Base-by-base conservation (phyloP, 441 rosid genomes). In the Pelargonium citronellum region DNA sequence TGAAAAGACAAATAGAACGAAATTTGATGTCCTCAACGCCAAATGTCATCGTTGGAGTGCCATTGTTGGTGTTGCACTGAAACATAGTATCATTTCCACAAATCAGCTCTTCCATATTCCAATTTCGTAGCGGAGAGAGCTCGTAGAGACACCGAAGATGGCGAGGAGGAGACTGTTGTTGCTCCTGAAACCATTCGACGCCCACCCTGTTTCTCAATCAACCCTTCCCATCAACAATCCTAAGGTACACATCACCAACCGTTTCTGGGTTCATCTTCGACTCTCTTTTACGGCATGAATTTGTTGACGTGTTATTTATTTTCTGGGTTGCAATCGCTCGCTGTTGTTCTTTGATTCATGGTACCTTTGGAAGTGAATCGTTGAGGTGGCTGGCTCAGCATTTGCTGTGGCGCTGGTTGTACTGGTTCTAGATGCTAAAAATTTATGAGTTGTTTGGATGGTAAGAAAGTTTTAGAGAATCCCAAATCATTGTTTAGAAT, bases 111-210 rank as follows among this genome's bases (percentile, higher is more conserved):
- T 55, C 39, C 7, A 34, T 16, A 4, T 47, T 22, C 24, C 17
- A 20, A 58, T 13, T 11, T 58, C 30, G 39, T 34, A 19, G 63
- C 10, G 15, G 69, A 60, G 13, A 24, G 15, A 64, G 68, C 15
- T 12, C 53, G 9, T 0, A 66, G 55, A n/a, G 30, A 73, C 4
- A 27, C 8, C 63, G 63, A 58, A 58, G 68, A 90, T 87, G 96
- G 88, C 83, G 70, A 88, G 84, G 73, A 87, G 85, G 76, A 85
- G 83, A 80, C 82, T 92, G 67, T 37, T 92, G 79, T 77, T 92
- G 79, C 81, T 92, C 60, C 73, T 91, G 83, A 92, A 91, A 78
- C 97, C 97, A 44, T 83, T 82, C 43, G 89, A 92, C 69, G 78
- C 85, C 0, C 83, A 79, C 79, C 87, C 89, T 15, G 67, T 85